These are phyloP conservation scores for Hyaloperonospora arabidopsidis DNA, from an alignment of 352 stramenopile species.

Conservation along the genomic window DNA sequence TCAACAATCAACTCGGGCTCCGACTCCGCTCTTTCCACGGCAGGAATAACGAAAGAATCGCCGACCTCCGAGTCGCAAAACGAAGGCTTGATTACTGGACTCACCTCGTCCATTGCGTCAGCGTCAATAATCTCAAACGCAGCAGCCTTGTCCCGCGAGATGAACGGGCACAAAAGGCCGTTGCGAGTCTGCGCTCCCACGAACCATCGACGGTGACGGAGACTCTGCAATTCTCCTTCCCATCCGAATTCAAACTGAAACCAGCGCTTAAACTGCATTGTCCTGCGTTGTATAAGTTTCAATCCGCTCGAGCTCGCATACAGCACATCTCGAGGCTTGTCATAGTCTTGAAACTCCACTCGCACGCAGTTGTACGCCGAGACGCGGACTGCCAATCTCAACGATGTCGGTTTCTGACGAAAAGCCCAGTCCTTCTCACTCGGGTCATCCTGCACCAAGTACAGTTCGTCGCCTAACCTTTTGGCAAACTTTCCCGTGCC, in stretches of 20 bases:
- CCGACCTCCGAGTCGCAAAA: slow-evolving; percentile 14
- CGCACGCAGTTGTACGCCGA: slow-evolving; percentile 51
- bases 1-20: slow-evolving; percentile 15
- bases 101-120: slow-evolving; percentile 39
- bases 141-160: slow-evolving; percentile 42
- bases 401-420: slow-evolving; percentile 45
- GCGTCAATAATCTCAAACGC: slow-evolving; percentile 59
- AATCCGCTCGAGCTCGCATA: slow-evolving; percentile 49
- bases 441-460: slow-evolving; percentile 50
- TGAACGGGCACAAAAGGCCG: slow-evolving; percentile 56
- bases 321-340: slow-evolving; percentile 32
- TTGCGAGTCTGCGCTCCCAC: slow-evolving; percentile 58
- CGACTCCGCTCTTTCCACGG: slow-evolving; percentile 14
- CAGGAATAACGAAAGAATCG: neutral
- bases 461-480: slow-evolving; percentile 42
- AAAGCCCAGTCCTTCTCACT: slow-evolving; percentile 56
- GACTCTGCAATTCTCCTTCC: slow-evolving; percentile 63
- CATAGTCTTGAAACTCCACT: slow-evolving; percentile 39
- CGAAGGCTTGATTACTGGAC: slow-evolving; percentile 24
- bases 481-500: slow-evolving; percentile 43
- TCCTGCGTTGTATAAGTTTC: slow-evolving; percentile 32
- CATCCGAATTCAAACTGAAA: slow-evolving; percentile 67
- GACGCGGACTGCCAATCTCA: slow-evolving; percentile 34
- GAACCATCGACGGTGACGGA: slow-evolving; percentile 59
- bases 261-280: slow-evolving; percentile 51